Evolutionary conservation across 2,329 filamentous ascomycete species (phyloP).

Genomic region (Hypomyces perniciosus): DNA sequence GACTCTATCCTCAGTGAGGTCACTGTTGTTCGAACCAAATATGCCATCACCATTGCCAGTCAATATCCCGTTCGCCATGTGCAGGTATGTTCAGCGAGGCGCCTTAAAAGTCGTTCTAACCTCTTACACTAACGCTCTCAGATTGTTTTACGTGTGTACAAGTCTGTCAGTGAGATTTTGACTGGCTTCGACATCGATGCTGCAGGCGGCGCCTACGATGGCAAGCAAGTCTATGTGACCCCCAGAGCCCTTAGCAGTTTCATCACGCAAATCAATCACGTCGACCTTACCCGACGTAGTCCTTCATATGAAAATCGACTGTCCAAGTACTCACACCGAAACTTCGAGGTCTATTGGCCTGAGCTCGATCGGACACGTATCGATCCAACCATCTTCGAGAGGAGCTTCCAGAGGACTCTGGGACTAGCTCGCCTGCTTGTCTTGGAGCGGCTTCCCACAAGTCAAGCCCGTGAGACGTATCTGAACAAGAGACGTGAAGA

Average conservation of each 20-base stretch:
- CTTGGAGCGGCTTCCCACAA: conserved; percentile 69
- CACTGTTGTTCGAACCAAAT: conserved; percentile 78
- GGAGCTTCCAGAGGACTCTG: conserved; percentile 68
- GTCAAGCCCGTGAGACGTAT: conserved; percentile 62
- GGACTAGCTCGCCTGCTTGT: conserved; percentile 75
- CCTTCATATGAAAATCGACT: conserved; percentile 84
- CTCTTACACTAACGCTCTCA: conserved; percentile 28
- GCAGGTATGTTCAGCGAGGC: conserved; percentile 37
- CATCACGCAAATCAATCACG: conserved; percentile 74
- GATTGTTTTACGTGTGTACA: conserved; percentile 81
- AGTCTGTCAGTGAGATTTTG: conserved; percentile 75
- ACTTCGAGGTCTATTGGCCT: conserved; percentile 80
- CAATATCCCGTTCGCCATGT: conserved; percentile 80
- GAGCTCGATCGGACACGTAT: conserved; percentile 67
- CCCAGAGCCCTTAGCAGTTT: conserved; percentile 73
- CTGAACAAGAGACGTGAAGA: conserved; percentile 64
- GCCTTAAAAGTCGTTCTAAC: not conserved
- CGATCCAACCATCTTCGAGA: conserved; percentile 82
- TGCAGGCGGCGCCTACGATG: conserved; percentile 74
- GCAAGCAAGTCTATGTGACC: conserved; percentile 70
- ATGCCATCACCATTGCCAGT: conserved; percentile 78
- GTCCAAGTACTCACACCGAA: conserved; percentile 77
- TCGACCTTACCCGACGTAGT: conserved; percentile 73
- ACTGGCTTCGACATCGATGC: conserved; percentile 87
- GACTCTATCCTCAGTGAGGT: conserved; percentile 78